Evolutionary conservation across 202 grass and related monocot species (phyloP).

Genomic region (Elaeis oleifera): DNA sequence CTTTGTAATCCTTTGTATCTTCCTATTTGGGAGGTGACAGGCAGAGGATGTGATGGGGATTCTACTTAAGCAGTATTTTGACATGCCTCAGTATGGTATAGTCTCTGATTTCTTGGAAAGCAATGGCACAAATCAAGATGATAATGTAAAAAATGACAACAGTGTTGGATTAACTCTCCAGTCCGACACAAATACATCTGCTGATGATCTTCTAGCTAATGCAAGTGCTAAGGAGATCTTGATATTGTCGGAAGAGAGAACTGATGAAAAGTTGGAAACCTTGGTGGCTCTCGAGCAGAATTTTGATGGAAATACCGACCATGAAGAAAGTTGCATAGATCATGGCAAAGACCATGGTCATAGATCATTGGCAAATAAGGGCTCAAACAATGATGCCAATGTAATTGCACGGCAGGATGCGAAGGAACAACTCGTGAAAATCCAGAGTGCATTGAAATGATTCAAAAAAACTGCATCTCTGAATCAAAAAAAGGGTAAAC

Average conservation of each 20-base stretch:
- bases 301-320: not conserved
- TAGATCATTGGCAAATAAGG: constrained; percentile 13
- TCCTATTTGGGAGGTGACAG: constrained; percentile 37
- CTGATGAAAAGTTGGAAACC: constrained; percentile 31
- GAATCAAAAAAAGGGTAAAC: constrained; percentile 3
- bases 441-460: constrained; percentile 24
- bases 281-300: too few relatives aligned
- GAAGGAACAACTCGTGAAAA: constrained; percentile 1
- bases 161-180: constrained; percentile 26
- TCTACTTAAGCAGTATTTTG: constrained; percentile 83
- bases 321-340: constrained; percentile 15
- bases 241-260: constrained; percentile 6
- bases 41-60: constrained; percentile 78
- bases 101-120: constrained; percentile 28
- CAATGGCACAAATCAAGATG: constrained; percentile 15
- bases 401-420: not conserved
- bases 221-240: constrained; percentile 14
- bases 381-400: constrained; percentile 13
- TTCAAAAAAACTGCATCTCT: constrained; percentile 12
- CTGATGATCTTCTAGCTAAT: constrained; percentile 5
- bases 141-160: constrained; percentile 22
- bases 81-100: constrained; percentile 32
- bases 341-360: constrained; percentile 19
- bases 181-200: not conserved
- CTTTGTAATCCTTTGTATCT: constrained; percentile 27